phyloP scores from a whole-genome alignment of 169 alveolate species.

The Plasmodium adleri region DNA sequence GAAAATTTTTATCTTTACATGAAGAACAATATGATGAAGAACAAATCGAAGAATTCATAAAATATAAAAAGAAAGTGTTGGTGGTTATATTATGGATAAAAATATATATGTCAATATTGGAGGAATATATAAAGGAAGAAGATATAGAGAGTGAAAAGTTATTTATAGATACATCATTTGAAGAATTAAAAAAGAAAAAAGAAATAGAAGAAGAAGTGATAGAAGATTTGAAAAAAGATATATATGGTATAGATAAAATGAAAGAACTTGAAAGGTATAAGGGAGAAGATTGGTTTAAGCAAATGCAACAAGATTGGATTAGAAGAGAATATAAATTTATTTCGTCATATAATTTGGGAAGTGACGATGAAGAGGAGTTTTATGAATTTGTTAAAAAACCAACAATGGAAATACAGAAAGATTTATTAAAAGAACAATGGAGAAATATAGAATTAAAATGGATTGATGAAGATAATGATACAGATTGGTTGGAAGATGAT shows the following conservation, averaged over 20 bases:
- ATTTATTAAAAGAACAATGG: not conserved
- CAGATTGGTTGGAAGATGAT: not conserved
- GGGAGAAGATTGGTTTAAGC: not conserved
- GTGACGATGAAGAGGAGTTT: not conserved
- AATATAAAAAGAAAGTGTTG: not conserved
- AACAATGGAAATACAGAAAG: not conserved
- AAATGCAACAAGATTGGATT: slow-evolving; percentile 1
- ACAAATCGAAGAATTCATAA: not conserved
- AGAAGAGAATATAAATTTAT: not conserved
- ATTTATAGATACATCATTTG: not conserved
- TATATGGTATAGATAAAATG: too few species aligned
- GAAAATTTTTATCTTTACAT: not conserved
- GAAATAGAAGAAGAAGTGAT: slow-evolving; percentile 3
- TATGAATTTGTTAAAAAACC: not conserved
- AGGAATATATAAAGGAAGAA: not conserved
- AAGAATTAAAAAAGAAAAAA: not conserved
- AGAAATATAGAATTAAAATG: not conserved
- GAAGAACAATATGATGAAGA: not conserved
- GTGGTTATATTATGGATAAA: not conserved
- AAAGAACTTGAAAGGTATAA: not conserved
- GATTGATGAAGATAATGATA: not conserved
- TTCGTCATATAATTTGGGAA: not conserved
- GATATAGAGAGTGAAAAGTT: not conserved
- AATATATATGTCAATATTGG: not conserved
- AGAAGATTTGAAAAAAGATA: not conserved